These are phyloP conservation scores for Capronia coronata DNA, from an alignment of 2,329 filamentous ascomycete genomes.

Conservation along the genomic window DNA sequence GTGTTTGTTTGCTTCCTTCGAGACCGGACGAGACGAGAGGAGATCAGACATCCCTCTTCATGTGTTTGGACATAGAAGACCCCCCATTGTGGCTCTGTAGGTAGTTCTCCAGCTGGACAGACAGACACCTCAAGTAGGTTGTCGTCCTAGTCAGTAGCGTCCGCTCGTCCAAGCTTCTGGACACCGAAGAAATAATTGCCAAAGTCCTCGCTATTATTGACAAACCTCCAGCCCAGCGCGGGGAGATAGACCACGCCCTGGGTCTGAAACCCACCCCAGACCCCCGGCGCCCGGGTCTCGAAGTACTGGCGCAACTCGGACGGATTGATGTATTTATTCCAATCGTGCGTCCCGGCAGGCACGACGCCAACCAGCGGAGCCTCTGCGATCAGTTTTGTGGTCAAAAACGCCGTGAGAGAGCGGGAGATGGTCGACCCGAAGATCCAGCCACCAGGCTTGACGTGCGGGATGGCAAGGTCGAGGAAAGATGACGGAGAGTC, in stretches of 20 bases:
- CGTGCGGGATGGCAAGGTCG: conserved; percentile 62
- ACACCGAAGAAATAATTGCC: conserved; percentile 97
- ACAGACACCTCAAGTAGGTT: no score
- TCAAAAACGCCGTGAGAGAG: conserved; percentile 81
- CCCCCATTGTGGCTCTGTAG: no score
- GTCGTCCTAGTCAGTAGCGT: no score
- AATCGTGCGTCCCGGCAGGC: conserved; percentile 88
- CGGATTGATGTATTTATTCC: conserved; percentile 91
- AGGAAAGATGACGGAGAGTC: conserved; percentile 69
- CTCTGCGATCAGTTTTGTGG: conserved; percentile 88
- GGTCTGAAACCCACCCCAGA: conserved; percentile 51
- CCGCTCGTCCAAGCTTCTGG: conserved; percentile 41
- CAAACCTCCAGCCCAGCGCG: conserved; percentile 79
- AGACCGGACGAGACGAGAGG: no score
- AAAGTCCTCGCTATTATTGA: conserved; percentile 71
- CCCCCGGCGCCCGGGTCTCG: conserved; percentile 35
- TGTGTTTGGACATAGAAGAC: no score
- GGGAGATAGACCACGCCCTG: conserved; percentile 85
- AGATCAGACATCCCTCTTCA: no score
- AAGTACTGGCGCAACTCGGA: conserved; percentile 55
- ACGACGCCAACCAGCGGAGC: conserved; percentile 67
- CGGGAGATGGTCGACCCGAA: conserved; percentile 87
- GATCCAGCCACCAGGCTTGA: conserved; percentile 88
- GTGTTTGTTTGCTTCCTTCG: no score
- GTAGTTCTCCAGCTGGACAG: no score